Evolutionary conservation across 1,139 yeast genomes (phyloP), one percentile per base, ranked within the genome.

Genomic region (Magnusiomyces paraingens): DNA sequence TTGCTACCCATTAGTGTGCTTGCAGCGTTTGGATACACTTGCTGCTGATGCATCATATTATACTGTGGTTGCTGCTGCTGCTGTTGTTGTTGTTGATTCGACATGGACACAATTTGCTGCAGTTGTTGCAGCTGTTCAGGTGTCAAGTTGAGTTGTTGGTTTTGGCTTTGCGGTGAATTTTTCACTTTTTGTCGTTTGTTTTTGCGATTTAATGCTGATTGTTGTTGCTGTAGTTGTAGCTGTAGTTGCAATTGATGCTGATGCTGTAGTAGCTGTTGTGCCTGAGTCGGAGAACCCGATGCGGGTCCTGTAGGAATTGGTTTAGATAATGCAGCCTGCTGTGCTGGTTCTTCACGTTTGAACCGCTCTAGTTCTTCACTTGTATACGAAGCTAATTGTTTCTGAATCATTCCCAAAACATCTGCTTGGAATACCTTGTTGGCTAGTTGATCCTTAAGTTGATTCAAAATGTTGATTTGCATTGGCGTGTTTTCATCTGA

Each of bases 371-470:
- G 55, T 46, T 67, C 70, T 54, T 66, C 64, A 22, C 63, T 61
- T 6, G 66, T 61, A 49, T 65, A 64, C 8, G 63, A 62, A 10
- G 63, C 74, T 51, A 79, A 62, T 59, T 78, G 80, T 29, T 63
- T 60, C 57, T 76, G 77, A 3, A 77, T 74, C 42, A 67, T 69
- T 6, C 69, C 70, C 45, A 78, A 62, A 11, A 70, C 69, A 14
- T 67, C 65, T 2, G 70, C 66, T 1, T 79, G 73, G 41, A 77
- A 64, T 26, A 68, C 62, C 46, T 63, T 63, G 2, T 66, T 64
- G 12, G 68, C 59, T 38, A 71, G 58, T 21, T 59, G 56, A 5
- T 62, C 58, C 52, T 64, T 68, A 22, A 71, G 58, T 47, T 72
- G 71, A 29, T 58, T 61, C 38, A 73, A 57, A 15, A 66, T 66